Evolutionary conservation across 2,329 filamentous ascomycete genomes (phyloP).

Genomic region (Beauveria medogensis): DNA sequence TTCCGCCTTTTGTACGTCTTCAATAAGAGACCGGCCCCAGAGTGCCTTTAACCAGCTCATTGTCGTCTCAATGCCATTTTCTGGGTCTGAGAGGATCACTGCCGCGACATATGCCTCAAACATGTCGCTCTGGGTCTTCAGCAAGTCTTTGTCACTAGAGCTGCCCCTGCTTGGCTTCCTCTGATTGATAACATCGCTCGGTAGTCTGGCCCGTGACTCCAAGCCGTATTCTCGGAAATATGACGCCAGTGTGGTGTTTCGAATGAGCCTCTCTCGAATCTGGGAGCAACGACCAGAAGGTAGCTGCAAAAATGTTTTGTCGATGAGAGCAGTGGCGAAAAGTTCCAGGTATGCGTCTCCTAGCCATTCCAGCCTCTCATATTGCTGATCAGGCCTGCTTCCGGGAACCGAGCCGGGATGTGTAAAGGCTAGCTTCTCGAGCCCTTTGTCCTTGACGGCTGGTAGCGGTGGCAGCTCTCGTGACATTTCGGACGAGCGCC

Average conservation of each 20-base stretch:
- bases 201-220: constrained; percentile 53
- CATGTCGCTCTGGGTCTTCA: constrained; percentile 75
- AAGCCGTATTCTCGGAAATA: constrained; percentile 67
- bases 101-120: constrained; percentile 89
- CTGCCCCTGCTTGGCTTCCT: constrained; percentile 18
- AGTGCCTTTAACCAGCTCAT: constrained; percentile 66
- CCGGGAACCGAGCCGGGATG: constrained; percentile 55
- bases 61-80: constrained; percentile 51
- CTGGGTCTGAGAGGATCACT: constrained; percentile 58
- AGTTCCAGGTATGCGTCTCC: constrained; percentile 82
- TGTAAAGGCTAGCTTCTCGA: constrained; percentile 59
- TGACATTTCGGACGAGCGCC: constrained; percentile 42
- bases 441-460: constrained; percentile 45
- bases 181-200: constrained; percentile 30
- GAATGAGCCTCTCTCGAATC: constrained; percentile 69
- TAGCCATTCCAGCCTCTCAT: constrained; percentile 81
- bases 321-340: constrained; percentile 68
- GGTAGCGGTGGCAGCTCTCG: constrained; percentile 50
- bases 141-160: constrained; percentile 43
- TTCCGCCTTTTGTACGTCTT: constrained; percentile 40
- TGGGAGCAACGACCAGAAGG: constrained; percentile 64
- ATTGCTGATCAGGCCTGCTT: constrained; percentile 33
- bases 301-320: constrained; percentile 58
- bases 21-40: constrained; percentile 59
- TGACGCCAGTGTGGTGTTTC: constrained; percentile 66